phyloP scores from a whole-genome alignment of 768 basidiomycete genomes.

The Leccinum variicolor region DNA sequence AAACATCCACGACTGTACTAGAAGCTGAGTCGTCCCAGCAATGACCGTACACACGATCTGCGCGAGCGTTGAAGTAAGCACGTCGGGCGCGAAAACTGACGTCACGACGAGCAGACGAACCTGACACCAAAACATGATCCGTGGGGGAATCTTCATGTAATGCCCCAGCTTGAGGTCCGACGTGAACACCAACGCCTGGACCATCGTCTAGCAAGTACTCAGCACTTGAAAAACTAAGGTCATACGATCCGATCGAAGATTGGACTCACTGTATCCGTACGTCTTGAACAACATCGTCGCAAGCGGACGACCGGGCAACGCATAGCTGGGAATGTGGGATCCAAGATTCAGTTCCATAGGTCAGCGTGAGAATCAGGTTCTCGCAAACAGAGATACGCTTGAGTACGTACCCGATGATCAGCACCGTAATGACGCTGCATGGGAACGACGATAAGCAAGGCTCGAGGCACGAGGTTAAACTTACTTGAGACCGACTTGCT shows the following conservation, averaged over 20 bases:
- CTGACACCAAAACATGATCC: conserved; percentile 70
- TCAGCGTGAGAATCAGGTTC: background rate
- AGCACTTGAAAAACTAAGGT: background rate
- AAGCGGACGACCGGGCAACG: conserved; percentile 70
- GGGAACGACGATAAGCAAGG: background rate
- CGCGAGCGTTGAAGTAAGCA: background rate
- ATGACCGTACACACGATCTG: conserved; percentile 62
- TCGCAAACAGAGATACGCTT: background rate
- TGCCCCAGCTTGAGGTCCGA: conserved; percentile 80
- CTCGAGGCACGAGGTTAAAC: background rate
- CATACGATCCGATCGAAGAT: background rate
- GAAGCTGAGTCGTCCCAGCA: conserved; percentile 70
- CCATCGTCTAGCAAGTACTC: conserved; percentile 24
- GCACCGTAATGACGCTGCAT: conserved; percentile 66
- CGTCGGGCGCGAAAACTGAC: too few relatives aligned
- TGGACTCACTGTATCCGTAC: conserved; percentile 59
- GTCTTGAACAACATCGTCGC: conserved; percentile 90
- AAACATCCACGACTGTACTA: conserved; percentile 76
- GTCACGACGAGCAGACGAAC: conserved; percentile 30
- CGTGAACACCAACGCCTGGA: conserved; percentile 59
- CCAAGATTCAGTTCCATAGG: background rate
- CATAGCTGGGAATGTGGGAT: conserved; percentile 38
- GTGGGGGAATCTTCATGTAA: conserved; percentile 60
- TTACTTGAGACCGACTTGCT: conserved; percentile 62
- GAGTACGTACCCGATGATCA: conserved; percentile 56